Conservation (phyloP, 208 protist genomes). For the Acanthamoeba castellanii region DNA sequence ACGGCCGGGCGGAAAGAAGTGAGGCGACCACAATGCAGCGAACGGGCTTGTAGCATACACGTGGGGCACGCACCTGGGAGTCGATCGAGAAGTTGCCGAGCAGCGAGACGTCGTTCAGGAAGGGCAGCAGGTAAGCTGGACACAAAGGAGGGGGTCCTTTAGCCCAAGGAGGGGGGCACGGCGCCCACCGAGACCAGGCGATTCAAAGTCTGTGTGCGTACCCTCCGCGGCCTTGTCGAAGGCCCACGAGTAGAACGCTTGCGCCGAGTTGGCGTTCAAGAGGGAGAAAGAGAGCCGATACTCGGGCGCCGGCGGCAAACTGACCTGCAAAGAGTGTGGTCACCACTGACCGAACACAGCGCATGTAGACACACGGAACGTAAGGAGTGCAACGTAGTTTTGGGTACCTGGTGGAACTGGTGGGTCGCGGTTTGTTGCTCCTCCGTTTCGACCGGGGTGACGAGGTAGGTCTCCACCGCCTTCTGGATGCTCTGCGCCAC, state of each 20-base stretch:
- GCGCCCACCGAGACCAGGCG: not conserved
- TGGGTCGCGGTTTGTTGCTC: not conserved
- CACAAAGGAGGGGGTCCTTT: not conserved
- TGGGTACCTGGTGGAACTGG: not conserved
- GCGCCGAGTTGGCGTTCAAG: slow-evolving; percentile 75
- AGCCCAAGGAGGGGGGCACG: not conserved
- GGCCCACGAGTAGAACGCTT: slow-evolving; percentile 2
- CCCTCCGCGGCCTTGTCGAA: slow-evolving; percentile 1
- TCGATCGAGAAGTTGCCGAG: slow-evolving; percentile 57
- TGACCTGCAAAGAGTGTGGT: not conserved
- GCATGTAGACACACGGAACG: no score
- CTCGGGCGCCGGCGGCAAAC: slow-evolving; percentile 75
- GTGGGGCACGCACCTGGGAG: not conserved
- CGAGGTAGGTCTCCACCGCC: not conserved
- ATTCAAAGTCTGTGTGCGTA: not conserved
- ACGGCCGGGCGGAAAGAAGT: not conserved
- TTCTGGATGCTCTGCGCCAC: not conserved
- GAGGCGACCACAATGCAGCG: no score
- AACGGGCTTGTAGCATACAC: no score
- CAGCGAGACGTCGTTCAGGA: slow-evolving; percentile 8
- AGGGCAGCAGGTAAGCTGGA: not conserved
- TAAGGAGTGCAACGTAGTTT: not conserved
- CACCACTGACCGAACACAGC: not conserved
- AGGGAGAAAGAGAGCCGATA: slow-evolving; percentile 80
- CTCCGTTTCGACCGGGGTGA: not conserved